Conservation (phyloP, 805 yeast species). For the Candida easanensis region DNA sequence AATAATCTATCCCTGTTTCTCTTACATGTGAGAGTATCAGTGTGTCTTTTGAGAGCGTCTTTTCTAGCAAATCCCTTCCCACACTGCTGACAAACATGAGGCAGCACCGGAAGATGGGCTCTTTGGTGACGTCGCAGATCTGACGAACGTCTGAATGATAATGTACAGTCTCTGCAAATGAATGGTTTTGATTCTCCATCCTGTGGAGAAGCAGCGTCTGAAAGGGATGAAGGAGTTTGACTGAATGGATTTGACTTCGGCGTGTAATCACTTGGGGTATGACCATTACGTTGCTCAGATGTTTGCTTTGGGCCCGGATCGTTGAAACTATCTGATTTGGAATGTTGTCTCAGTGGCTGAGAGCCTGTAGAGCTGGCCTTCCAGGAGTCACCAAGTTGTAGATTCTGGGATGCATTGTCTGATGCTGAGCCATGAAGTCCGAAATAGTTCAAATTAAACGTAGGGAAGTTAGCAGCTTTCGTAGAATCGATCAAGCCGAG, state of each 20-base stretch:
- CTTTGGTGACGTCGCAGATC: slow-evolving; percentile 75
- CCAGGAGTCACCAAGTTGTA: not conserved
- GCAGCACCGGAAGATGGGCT: slow-evolving; percentile 68
- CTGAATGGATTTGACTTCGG: slow-evolving; percentile 2
- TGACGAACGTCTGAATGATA: slow-evolving; percentile 63
- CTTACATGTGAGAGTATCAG: slow-evolving; percentile 70
- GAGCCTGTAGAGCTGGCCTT: not conserved
- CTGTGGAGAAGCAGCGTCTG: slow-evolving; percentile 7
- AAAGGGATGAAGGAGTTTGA: not conserved
- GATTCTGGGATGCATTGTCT: not conserved
- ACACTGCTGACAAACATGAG: slow-evolving; percentile 72
- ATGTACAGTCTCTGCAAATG: slow-evolving; percentile 56
- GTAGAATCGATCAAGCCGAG: slow-evolving; percentile 14
- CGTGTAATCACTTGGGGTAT: not conserved
- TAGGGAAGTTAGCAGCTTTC: slow-evolving; percentile 22
- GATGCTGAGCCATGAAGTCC: slow-evolving; percentile 11
- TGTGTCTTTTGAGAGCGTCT: slow-evolving; percentile 77
- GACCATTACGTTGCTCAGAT: not conserved
- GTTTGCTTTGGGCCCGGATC: slow-evolving; percentile 9
- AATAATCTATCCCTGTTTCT: slow-evolving; percentile 59
- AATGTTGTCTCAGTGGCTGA: slow-evolving; percentile 1
- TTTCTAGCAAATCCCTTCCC: slow-evolving; percentile 83
- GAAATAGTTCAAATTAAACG: slow-evolving; percentile 28
- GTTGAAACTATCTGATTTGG: slow-evolving; percentile 1
- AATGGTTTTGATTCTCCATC: slow-evolving; percentile 37